Evolutionary conservation across 768 basidiomycete species (phyloP).

Genomic region (Phlebiopsis flavidoalba): DNA sequence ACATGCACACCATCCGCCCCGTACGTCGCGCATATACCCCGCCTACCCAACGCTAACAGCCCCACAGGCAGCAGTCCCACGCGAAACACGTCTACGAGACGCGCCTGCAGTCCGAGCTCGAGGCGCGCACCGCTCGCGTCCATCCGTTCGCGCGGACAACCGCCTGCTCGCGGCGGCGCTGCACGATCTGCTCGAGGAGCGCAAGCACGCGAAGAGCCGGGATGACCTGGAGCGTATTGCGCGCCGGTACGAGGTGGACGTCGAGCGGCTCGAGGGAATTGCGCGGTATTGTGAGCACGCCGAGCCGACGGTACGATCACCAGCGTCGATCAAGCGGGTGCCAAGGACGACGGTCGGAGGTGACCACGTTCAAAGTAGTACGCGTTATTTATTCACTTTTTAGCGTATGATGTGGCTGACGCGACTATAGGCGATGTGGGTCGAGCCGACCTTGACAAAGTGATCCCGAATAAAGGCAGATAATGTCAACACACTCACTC

Average conservation of each 20-base stretch:
- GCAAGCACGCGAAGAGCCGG: slow-evolving; percentile 41
- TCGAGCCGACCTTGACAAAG: not conserved
- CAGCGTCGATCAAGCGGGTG: slow-evolving; percentile 36
- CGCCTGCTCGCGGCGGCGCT: slow-evolving; percentile 50
- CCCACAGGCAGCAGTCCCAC: slow-evolving; percentile 22
- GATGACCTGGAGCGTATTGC: slow-evolving; percentile 48
- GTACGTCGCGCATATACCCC: slow-evolving; percentile 29
- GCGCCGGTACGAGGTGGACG: slow-evolving; percentile 49
- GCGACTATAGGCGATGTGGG: not conserved
- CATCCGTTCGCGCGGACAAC: slow-evolving; percentile 37
- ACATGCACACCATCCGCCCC: slow-evolving; percentile 43
- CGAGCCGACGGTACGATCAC: slow-evolving; percentile 52
- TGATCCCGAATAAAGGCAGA: not conserved
- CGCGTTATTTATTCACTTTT: slow-evolving; percentile 14
- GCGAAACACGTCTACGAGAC: slow-evolving; percentile 46
- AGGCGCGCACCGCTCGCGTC: slow-evolving; percentile 36
- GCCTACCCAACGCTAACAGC: not conserved
- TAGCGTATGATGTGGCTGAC: not conserved
- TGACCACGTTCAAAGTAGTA: slow-evolving; percentile 46
- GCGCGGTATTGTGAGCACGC: slow-evolving; percentile 46
- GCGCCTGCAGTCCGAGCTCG: slow-evolving; percentile 48
- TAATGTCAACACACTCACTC: not conserved
- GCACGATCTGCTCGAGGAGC: slow-evolving; percentile 55
- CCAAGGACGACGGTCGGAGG: slow-evolving; percentile 51
- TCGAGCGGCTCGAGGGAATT: slow-evolving; percentile 44